These are phyloP conservation scores for Ilyonectria mors-panacis DNA, from an alignment of 2,329 filamentous ascomycete genomes.

Conservation along the genomic window DNA sequence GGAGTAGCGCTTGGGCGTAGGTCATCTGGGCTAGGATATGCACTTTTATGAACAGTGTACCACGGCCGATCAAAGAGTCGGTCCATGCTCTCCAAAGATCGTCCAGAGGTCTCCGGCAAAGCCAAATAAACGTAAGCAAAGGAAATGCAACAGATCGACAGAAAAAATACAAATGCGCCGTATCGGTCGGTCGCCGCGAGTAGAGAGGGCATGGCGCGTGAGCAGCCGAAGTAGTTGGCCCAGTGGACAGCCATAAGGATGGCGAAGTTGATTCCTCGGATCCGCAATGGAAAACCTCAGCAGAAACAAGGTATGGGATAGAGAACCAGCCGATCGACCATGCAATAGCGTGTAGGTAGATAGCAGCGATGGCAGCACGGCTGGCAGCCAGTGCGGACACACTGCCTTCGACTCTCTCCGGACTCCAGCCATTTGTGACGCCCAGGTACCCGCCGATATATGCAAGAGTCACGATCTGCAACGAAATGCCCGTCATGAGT, in stretches of 20 bases:
- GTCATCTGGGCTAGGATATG: constrained; percentile 48
- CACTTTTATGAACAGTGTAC: constrained; percentile 49
- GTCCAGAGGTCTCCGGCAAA: constrained; percentile 51
- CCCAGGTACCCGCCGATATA: constrained; percentile 51
- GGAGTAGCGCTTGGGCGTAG: constrained; percentile 9
- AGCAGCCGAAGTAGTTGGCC: constrained; percentile 54
- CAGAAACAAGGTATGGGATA: constrained; percentile 61
- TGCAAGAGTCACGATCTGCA: constrained; percentile 51
- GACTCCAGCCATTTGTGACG: constrained; percentile 45
- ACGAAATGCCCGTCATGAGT: constrained; percentile 51
- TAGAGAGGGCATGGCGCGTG: constrained; percentile 52
- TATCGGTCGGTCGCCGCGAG: constrained; percentile 51
- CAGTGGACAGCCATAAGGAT: constrained; percentile 62
- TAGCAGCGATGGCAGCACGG: constrained; percentile 58
- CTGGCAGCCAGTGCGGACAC: constrained; percentile 49
- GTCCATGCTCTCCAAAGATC: constrained; percentile 51
- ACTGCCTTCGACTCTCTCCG: constrained; percentile 33
- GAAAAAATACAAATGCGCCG: constrained; percentile 51
- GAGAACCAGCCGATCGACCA: constrained; percentile 65
- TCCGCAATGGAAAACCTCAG: constrained; percentile 61
- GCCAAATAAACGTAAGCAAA: constrained; percentile 52
- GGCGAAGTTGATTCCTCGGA: constrained; percentile 58
- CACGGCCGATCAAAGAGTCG: constrained; percentile 48
- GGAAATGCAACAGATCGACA: constrained; percentile 46
- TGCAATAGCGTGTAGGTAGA: constrained; percentile 60